Evolutionary conservation across 192 early-diverging fungal species (phyloP).

Genomic region (Coemansia sp.): DNA sequence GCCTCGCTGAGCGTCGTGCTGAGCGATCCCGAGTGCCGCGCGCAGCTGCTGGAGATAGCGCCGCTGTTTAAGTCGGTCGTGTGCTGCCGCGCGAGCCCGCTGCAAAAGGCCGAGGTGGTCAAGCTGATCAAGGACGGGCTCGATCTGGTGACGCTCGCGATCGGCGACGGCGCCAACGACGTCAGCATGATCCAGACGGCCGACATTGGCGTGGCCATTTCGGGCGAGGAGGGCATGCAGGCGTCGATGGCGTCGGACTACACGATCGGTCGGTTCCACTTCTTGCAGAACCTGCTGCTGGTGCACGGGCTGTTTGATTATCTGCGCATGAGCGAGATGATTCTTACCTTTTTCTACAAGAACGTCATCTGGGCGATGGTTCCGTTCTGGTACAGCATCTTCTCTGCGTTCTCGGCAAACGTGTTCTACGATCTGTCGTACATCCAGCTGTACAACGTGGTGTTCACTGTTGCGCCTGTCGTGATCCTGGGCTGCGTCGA

Average conservation of each 20-base stretch:
- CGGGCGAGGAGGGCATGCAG: conserved; percentile 82
- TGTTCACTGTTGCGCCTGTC: conserved; percentile 68
- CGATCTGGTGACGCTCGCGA: conserved; percentile 63
- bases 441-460: conserved; percentile 82
- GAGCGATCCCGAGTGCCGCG: conserved; percentile 32
- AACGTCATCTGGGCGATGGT: conserved; percentile 91
- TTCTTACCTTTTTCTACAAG: conserved; percentile 95
- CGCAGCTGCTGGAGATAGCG: conserved; percentile 61
- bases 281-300: conserved; percentile 77
- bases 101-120: conserved; percentile 96
- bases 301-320: conserved; percentile 95
- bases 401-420: conserved; percentile 85
- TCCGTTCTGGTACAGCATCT: conserved; percentile 93
- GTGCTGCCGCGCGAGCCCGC: conserved; percentile 87
- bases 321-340: conserved; percentile 83
- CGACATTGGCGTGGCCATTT: conserved; percentile 76
- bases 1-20: conserved; percentile 56
- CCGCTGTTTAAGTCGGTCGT: conserved; percentile 80
- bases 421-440: conserved; percentile 94
- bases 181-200: conserved; percentile 97
- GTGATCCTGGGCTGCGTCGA: conserved; percentile 59
- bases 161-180: conserved; percentile 85
- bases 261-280: conserved; percentile 87
- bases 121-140: conserved; percentile 77
- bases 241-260: conserved; percentile 95